Evolutionary conservation across 2,329 filamentous ascomycete genomes (phyloP).

Genomic region (Colletotrichum australisinense): DNA sequence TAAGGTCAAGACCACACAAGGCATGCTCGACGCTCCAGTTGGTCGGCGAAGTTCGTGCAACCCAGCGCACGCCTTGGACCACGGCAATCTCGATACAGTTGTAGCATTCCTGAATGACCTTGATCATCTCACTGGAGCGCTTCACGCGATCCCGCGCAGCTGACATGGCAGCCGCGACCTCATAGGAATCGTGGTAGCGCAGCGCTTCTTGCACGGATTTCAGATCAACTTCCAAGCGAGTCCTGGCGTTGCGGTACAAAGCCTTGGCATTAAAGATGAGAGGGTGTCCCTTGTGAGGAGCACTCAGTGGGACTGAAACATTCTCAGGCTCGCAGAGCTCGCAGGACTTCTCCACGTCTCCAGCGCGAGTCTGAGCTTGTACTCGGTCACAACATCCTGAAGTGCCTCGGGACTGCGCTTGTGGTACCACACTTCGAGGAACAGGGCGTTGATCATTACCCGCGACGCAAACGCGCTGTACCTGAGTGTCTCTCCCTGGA

Average conservation of each 20-base stretch:
- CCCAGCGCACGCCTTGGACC: conserved; percentile 94
- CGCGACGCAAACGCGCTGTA: conserved; percentile 98
- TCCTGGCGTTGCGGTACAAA: conserved; percentile 93
- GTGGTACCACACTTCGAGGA: conserved; percentile 98
- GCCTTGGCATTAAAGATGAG: conserved; percentile 98
- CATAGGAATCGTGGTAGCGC: conserved; percentile 96
- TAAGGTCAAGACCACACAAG: conserved; percentile 94
- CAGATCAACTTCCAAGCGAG: conserved; percentile 92
- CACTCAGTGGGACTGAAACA: conserved; percentile 88
- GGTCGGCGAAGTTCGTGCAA: conserved; percentile 95
- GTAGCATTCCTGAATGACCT: conserved; percentile 97
- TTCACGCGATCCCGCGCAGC: conserved; percentile 93
- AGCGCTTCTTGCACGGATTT: conserved; percentile 97
- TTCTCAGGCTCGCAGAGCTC: conserved; percentile 93
- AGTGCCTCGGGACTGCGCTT: conserved; percentile 98
- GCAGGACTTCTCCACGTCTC: conserved; percentile 98
- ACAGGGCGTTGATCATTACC: conserved; percentile 98
- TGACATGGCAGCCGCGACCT: conserved; percentile 97
- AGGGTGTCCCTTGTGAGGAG: conserved; percentile 95
- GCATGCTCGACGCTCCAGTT: conserved; percentile 99
- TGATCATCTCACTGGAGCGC: conserved; percentile 96
- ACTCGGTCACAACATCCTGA: conserved; percentile 97
- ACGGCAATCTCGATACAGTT: conserved; percentile 98
- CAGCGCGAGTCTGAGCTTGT: conserved; percentile 93
- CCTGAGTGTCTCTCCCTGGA: conserved; percentile 88